Evolutionary conservation across 352 stramenopile genomes (phyloP), one percentile per base, ranked within the genome.

Genomic region (Pythium dissotocum): DNA sequence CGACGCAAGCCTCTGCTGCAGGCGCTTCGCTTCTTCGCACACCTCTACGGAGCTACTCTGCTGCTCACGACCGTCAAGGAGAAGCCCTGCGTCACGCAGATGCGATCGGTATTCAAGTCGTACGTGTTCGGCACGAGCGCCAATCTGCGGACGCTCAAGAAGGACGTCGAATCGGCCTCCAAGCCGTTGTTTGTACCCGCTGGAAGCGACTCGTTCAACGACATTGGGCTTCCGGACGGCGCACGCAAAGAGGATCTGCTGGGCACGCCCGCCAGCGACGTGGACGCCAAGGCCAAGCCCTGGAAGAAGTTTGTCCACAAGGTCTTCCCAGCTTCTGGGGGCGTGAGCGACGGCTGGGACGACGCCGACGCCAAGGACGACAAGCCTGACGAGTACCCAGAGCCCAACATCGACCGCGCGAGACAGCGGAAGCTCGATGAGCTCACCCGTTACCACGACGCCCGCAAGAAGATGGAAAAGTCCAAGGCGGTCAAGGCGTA

Each of bases 41-140:
- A 97, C 61, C 73, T 88, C 62, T 93, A 96, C 65, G 88, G 89
- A n/a, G 91, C 88, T 9, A 94, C 73, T 13, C 75, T 98, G 38
- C 65, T 97, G 33, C 94, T 93, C 75, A 92, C 87, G 32, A 95
- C 79, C 61, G 81, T 77, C 48, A 97, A 94, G 66, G 91, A 98
- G 65, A 98, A 96, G 73, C 78, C 74, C 18, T 71, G 95, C 2
- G 76, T 81, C 24, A 77, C 83, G 18, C 79, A 91, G 57, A 91
- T 96, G 54, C 84, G 87, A 4, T 67, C 70, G 0, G 59, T 85
- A 28, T 88, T 91, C 76, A 90, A 91, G 44, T 66, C 32, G 8
- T 90, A 88, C 51, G 79, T 82, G 26, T 91, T 95, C 35, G 83
- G 81, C 26, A 69, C 75, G 0, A 80, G 77, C 21, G 59, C 68